Percentiles rank a stretch among this genome's conserved stretches.
These are phyloP conservation scores for Neurospora africana DNA, from an alignment of 495 filamentous ascomycete genomes.

Conservation along the genomic window DNA sequence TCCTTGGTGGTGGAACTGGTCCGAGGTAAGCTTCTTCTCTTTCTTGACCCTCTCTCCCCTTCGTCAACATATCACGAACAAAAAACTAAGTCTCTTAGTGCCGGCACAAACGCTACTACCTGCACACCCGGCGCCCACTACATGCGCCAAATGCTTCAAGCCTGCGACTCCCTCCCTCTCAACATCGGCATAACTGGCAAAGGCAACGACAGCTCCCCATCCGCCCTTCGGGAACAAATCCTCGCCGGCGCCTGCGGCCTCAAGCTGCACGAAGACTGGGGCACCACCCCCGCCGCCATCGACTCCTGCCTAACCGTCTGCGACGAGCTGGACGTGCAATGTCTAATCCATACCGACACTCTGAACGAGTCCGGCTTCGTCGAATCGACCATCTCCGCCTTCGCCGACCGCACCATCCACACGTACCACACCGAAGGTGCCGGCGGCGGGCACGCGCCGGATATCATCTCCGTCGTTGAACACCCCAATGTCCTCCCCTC, in stretches of 20 bases:
- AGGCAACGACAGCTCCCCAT: slow-evolving; percentile 74
- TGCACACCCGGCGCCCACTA: slow-evolving; percentile 82
- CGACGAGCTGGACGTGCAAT: slow-evolving; percentile 86
- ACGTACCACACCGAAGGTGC: slow-evolving; percentile 98
- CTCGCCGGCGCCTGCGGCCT: slow-evolving; percentile 78
- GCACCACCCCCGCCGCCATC: slow-evolving; percentile 83
- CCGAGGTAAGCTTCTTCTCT: slow-evolving; percentile 44
- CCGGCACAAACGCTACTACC: slow-evolving; percentile 90
- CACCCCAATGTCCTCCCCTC: slow-evolving; percentile 86
- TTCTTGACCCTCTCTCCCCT: background rate
- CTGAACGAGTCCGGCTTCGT: slow-evolving; percentile 97
- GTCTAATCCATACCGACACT: slow-evolving; percentile 95
- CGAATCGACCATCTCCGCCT: slow-evolving; percentile 77
- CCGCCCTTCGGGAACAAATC: slow-evolving; percentile 70
- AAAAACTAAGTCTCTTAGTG: slow-evolving; percentile 37
- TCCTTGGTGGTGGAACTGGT: slow-evolving; percentile 91
- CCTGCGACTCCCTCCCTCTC: slow-evolving; percentile 73
- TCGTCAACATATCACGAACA: background rate
- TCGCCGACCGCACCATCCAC: slow-evolving; percentile 88
- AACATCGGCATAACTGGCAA: slow-evolving; percentile 95
- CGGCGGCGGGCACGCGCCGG: slow-evolving; percentile 90
- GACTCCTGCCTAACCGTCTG: slow-evolving; percentile 82
- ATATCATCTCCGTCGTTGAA: slow-evolving; percentile 92
- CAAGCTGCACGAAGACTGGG: slow-evolving; percentile 98
- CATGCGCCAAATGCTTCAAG: slow-evolving; percentile 88